phyloP scores from a whole-genome alignment of 257 asterid genomes.

The Przewalskia tangutica region DNA sequence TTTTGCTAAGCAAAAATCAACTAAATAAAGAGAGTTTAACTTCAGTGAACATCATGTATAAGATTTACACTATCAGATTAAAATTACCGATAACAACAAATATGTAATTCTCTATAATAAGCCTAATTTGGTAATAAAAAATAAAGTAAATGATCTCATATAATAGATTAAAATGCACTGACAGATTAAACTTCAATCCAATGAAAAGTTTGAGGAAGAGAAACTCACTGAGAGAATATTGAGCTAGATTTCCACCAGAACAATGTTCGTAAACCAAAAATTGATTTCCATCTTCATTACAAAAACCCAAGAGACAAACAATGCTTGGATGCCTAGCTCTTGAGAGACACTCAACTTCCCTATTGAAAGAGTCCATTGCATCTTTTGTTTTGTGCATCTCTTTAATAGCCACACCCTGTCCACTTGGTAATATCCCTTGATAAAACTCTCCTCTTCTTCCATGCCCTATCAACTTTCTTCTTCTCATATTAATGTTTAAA shows the following conservation, averaged over 20 bases:
- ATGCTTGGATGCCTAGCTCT: constrained; percentile 70
- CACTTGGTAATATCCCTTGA: constrained; percentile 72
- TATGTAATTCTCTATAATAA: background rate
- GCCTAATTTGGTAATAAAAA: background rate
- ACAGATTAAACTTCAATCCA: background rate
- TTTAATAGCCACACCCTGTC: constrained; percentile 71
- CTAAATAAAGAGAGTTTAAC: background rate
- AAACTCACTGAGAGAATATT: constrained; percentile 45
- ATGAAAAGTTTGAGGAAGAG: background rate
- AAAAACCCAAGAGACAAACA: constrained; percentile 60
- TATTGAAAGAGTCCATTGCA: constrained; percentile 48
- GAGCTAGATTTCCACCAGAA: constrained; percentile 63
- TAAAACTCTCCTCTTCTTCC: constrained; percentile 75
- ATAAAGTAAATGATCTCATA: background rate
- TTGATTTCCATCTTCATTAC: constrained; percentile 66
- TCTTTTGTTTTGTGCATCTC: constrained; percentile 43
- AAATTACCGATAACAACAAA: background rate
- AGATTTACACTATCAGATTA: background rate
- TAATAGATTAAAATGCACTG: background rate
- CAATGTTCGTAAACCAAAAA: constrained; percentile 66
- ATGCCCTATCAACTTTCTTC: constrained; percentile 43
- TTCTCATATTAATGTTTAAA: constrained; percentile 19
- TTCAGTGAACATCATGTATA: background rate
- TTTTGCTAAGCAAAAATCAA: background rate
- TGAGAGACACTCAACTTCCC: constrained; percentile 59